These are phyloP conservation scores for Botrytis galanthina DNA, from an alignment of 2,329 filamentous ascomycete species.

Conservation along the genomic window DNA sequence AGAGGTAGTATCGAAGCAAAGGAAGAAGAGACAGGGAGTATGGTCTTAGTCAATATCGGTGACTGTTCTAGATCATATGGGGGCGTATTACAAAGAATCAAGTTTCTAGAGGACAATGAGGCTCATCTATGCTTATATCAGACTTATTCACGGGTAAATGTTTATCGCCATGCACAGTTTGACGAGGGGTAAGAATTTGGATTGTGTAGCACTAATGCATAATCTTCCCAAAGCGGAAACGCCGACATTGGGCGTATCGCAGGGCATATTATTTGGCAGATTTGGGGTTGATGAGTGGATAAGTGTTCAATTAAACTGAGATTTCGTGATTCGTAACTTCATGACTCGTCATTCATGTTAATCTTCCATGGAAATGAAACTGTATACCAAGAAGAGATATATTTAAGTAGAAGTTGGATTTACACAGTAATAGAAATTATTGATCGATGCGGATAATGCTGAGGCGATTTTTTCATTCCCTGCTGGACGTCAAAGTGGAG, in stretches of 20 bases:
- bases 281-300: background rate
- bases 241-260: background rate
- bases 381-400: background rate
- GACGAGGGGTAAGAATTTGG: background rate
- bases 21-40: too few relatives aligned
- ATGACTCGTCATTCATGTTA: background rate
- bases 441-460: background rate
- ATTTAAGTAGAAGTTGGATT: background rate
- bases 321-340: background rate
- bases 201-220: background rate
- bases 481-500: background rate
- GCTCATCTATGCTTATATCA: background rate
- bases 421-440: background rate
- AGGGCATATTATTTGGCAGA: background rate
- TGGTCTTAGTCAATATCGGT: background rate
- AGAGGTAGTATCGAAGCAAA: too few relatives aligned
- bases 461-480: background rate
- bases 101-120: background rate
- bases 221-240: background rate
- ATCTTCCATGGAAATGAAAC: background rate
- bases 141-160: background rate
- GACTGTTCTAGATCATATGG: background rate
- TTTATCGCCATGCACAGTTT: background rate
- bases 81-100: background rate
- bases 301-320: too few relatives aligned